Conservation (phyloP, 2,329 filamentous ascomycete species). For the Alternaria atra region DNA sequence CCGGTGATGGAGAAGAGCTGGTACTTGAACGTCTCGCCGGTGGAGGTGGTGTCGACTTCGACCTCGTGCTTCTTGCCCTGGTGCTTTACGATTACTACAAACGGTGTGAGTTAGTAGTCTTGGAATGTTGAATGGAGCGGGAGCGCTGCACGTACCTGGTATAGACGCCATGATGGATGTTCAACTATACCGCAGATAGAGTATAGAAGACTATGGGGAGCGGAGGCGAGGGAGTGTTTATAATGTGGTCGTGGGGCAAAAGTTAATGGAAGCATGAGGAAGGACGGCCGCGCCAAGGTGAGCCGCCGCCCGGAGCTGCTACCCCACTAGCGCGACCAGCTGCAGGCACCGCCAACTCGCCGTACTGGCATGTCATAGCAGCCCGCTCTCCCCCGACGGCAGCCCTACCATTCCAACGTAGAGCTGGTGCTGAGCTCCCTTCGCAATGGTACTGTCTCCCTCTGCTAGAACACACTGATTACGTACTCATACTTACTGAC, state of each 20-base stretch:
- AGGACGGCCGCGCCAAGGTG: slow-evolving; percentile 28
- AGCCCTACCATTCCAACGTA: slow-evolving; percentile 25
- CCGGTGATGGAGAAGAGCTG: slow-evolving; percentile 95
- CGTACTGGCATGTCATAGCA: slow-evolving; percentile 47
- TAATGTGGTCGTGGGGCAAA: slow-evolving; percentile 42
- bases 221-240: slow-evolving; percentile 25
- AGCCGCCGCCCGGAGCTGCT: slow-evolving; percentile 35
- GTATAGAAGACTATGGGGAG: slow-evolving; percentile 5
- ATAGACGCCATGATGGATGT: slow-evolving; percentile 47
- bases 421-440: slow-evolving; percentile 30
- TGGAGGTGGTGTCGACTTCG: slow-evolving; percentile 84
- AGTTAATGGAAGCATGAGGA: slow-evolving; percentile 43
- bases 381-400: slow-evolving; percentile 25
- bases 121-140: slow-evolving; percentile 1
- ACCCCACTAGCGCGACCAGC: slow-evolving; percentile 35
- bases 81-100: slow-evolving; percentile 87
- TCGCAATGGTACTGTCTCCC: slow-evolving; percentile 40
- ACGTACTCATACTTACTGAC: slow-evolving; percentile 41
- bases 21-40: slow-evolving; percentile 92
- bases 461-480: not conserved
- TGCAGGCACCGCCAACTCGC: slow-evolving; percentile 35
- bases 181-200: slow-evolving; percentile 3
- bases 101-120: slow-evolving; percentile 37
- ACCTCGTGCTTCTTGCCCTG: slow-evolving; percentile 95
- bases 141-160: slow-evolving; percentile 39